Percentiles rank a stretch among this genome's conserved stretches.
Evolutionary conservation across 2,329 filamentous ascomycete genomes (phyloP).

Genomic region (Nemania serpens): DNA sequence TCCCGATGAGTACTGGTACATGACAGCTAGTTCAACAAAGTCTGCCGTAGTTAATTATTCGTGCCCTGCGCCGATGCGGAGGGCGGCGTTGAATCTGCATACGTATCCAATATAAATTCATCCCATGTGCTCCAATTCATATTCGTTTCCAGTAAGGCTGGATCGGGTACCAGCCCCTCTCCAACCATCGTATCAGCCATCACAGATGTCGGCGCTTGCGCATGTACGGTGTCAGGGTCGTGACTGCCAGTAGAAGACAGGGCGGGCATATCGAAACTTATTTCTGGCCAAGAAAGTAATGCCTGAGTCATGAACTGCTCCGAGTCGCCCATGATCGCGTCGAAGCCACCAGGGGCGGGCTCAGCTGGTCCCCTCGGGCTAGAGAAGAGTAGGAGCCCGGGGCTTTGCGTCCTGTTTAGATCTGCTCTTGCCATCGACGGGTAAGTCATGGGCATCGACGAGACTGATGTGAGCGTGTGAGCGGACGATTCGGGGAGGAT

Average conservation of each 20-base stretch:
- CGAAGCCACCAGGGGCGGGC: background rate
- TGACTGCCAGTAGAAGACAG: constrained; percentile 16
- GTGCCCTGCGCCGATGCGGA: constrained; percentile 37
- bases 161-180: background rate
- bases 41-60: constrained; percentile 10
- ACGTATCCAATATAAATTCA: constrained; percentile 50
- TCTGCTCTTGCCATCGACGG: background rate
- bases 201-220: background rate
- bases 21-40: background rate
- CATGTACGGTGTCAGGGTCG: background rate
- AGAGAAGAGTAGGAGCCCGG: background rate
- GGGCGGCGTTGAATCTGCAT: constrained; percentile 38
- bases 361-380: background rate
- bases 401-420: background rate
- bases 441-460: background rate
- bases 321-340: background rate
- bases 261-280: constrained; percentile 35
- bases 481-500: constrained; percentile 19
- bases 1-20: constrained; percentile 8
- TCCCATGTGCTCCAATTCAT: constrained; percentile 49
- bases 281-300: constrained; percentile 36
- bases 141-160: constrained; percentile 3
- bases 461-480: constrained; percentile 1
- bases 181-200: background rate
- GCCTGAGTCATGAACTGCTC: constrained; percentile 24